A percentile compares a stretch with the other conserved stretches of the same genome.
These are phyloP conservation scores for Aureobasidium sp. DNA, from an alignment of 2,329 filamentous ascomycete species.

Conservation along the genomic window DNA sequence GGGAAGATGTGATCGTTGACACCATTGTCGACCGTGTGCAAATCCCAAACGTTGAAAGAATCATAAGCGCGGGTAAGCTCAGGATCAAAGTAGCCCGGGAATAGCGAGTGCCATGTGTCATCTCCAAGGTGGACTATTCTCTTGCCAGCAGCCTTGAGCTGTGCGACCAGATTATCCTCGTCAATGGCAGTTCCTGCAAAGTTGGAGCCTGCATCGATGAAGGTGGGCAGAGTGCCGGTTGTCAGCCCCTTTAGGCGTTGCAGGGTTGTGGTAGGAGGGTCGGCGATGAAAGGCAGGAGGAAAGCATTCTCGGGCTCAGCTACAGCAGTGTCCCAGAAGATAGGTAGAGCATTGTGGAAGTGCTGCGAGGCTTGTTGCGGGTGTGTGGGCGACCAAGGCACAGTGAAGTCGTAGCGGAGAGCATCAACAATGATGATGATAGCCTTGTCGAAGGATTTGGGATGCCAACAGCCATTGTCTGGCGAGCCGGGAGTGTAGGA, in stretches of 20 bases:
- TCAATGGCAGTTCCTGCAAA: conserved; percentile 94
- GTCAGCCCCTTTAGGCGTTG: conserved; percentile 90
- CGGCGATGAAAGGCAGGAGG: conserved; percentile 89
- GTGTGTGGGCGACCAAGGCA: conserved; percentile 55
- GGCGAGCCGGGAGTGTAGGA: conserved; percentile 33
- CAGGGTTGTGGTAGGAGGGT: conserved; percentile 88
- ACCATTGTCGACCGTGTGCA: conserved; percentile 94
- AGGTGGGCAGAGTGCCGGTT: conserved; percentile 89
- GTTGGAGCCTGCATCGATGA: conserved; percentile 88
- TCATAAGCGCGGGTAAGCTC: conserved; percentile 86
- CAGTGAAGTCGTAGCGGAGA: conserved; percentile 91
- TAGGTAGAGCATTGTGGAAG: conserved; percentile 83
- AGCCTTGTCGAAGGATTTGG: conserved; percentile 85
- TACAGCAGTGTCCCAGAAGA: conserved; percentile 75
- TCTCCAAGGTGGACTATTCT: conserved; percentile 91
- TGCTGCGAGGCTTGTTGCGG: conserved; percentile 47
- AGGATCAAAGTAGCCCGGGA: conserved; percentile 85
- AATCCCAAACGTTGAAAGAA: conserved; percentile 96
- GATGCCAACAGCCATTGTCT: conserved; percentile 83
- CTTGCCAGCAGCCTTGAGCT: conserved; percentile 58
- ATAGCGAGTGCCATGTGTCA: conserved; percentile 91
- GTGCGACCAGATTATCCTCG: conserved; percentile 72
- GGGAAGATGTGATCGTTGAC: conserved; percentile 88
- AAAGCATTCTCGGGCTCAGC: conserved; percentile 74
- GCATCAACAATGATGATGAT: conserved; percentile 89